Conservation (phyloP, 1,284 basidiomycete genomes). For the Cutaneotrichosporon dermatis region DNA sequence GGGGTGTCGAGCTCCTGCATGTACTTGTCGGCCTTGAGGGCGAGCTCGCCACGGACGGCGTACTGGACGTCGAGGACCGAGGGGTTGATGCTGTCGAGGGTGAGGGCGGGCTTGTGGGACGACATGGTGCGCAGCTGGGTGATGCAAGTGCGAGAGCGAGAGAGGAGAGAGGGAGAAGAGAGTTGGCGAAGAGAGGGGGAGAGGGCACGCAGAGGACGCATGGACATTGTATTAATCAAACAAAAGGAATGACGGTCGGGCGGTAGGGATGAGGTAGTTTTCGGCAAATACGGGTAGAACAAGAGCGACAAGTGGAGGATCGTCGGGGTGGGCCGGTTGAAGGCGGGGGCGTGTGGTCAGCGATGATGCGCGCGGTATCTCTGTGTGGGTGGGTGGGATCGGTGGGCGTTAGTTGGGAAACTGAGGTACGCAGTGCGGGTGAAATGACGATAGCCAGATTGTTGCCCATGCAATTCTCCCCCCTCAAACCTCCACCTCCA, state of each 20-base stretch:
- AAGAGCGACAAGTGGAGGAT: too few species aligned
- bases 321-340: too few species aligned
- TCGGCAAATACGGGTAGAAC: too few species aligned
- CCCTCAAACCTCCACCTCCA: too few species aligned
- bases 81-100: slow-evolving; percentile 60
- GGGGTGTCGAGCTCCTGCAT: slow-evolving; percentile 62
- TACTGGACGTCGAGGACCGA: slow-evolving; percentile 85
- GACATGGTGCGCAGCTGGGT: slow-evolving; percentile 8
- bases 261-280: not conserved
- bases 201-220: not conserved
- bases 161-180: not conserved
- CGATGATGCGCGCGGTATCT: too few species aligned
- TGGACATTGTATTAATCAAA: not conserved
- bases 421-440: too few species aligned
- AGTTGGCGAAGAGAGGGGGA: not conserved
- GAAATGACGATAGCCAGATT: too few species aligned
- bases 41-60: slow-evolving; percentile 94
- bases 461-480: too few species aligned
- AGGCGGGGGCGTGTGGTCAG: too few species aligned
- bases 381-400: too few species aligned
- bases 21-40: slow-evolving; percentile 85
- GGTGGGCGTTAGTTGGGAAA: too few species aligned
- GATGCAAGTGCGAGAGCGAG: not conserved
- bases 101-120: slow-evolving; percentile 31
- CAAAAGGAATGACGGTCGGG: not conserved